phyloP scores from a whole-genome alignment of 2,329 filamentous ascomycete species.

The Talaromyces sp. region DNA sequence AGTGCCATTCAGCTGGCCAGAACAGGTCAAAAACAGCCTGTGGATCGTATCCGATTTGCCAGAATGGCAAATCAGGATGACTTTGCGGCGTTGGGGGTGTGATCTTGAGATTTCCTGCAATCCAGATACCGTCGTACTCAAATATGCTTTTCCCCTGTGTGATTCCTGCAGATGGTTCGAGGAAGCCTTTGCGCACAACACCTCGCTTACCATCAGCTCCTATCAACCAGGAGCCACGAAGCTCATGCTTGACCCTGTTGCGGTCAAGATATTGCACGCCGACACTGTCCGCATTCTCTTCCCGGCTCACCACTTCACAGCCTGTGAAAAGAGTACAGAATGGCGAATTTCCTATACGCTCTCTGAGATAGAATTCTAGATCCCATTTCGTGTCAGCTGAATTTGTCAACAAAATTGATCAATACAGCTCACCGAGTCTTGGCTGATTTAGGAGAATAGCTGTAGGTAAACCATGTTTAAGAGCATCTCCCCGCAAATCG shows the following conservation, averaged over 20 bases:
- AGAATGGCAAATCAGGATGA: constrained; percentile 30
- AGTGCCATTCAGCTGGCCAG: constrained; percentile 29
- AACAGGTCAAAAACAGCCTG: constrained; percentile 29
- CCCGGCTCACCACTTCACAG: constrained; percentile 10
- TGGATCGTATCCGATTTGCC: constrained; percentile 27
- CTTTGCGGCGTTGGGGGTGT: constrained; percentile 25
- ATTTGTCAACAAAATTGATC: no score
- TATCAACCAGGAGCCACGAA: constrained; percentile 23
- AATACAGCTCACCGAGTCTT: constrained; percentile 11
- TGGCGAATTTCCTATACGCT: background rate
- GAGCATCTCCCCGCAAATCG: background rate
- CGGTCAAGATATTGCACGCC: constrained; percentile 5
- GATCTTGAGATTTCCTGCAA: constrained; percentile 29
- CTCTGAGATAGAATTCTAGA: constrained; percentile 4
- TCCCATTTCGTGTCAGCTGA: no score
- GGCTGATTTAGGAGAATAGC: constrained; percentile 10
- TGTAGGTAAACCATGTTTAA: constrained; percentile 1
- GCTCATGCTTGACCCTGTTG: constrained; percentile 1
- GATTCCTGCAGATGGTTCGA: constrained; percentile 27
- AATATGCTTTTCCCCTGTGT: constrained; percentile 19
- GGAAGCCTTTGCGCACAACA: constrained; percentile 30
- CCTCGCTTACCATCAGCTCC: constrained; percentile 33
- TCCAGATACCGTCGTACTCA: constrained; percentile 30
- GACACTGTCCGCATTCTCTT: background rate
- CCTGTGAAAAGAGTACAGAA: constrained; percentile 4